Percentiles rank a stretch among this genome's conserved stretches.
Conservation (phyloP, 2,329 filamentous ascomycete genomes). For the Kalaharituber pfeilii region DNA sequence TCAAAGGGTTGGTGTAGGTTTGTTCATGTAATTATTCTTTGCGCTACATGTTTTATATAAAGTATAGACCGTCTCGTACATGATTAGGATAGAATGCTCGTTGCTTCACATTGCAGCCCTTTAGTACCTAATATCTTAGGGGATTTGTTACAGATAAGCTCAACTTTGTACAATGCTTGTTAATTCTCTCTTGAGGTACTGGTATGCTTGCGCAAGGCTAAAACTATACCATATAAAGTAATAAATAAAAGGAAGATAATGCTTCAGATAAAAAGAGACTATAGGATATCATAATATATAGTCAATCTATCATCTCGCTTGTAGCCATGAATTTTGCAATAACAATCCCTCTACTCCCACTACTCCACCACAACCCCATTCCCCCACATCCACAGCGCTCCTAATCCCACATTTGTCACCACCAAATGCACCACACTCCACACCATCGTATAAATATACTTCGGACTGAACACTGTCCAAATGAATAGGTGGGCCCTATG, state of each 20-base stretch:
- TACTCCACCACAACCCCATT: neutral
- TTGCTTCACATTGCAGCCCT: too few species aligned
- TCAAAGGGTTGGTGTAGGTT: constrained; percentile 40
- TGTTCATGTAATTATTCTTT: too few species aligned
- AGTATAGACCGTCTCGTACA: too few species aligned
- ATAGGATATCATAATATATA: neutral
- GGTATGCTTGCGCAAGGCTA: too few species aligned
- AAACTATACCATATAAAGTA: too few species aligned
- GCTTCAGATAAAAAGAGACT: neutral
- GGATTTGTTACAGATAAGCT: too few species aligned
- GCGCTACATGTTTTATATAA: too few species aligned
- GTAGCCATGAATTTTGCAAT: neutral
- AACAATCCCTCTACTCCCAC: neutral
- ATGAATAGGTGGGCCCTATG: constrained; percentile 85
- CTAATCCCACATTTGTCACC: neutral
- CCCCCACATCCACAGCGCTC: neutral
- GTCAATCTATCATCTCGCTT: neutral
- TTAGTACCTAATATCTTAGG: too few species aligned
- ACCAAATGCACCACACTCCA: constrained; percentile 48
- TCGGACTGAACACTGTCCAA: constrained; percentile 97
- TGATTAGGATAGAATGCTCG: too few species aligned
- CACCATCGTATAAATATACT: constrained; percentile 80
- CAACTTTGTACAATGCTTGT: too few species aligned
- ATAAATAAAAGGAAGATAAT: neutral
- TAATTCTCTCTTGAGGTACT: too few species aligned